Percentiles rank a stretch among this genome's conserved stretches.
These are phyloP conservation scores for Waitea zeae DNA, from an alignment of 1,284 basidiomycete species.

Conservation along the genomic window DNA sequence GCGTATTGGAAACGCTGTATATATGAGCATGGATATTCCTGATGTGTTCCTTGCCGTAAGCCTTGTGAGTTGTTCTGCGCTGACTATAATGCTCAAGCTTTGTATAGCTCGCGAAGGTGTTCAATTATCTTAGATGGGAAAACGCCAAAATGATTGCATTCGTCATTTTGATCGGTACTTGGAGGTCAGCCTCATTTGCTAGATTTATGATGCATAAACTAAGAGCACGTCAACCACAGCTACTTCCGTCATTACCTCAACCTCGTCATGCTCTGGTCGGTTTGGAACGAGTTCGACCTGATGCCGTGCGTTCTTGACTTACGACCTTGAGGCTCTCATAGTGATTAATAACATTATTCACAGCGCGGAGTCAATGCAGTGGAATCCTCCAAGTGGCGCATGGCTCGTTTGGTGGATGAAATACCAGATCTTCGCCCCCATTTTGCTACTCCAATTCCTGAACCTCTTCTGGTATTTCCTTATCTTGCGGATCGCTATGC, in stretches of 20 bases:
- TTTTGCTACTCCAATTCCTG: slow-evolving; percentile 62
- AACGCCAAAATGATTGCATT: slow-evolving; percentile 51
- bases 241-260: slow-evolving; percentile 97
- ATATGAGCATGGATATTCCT: slow-evolving; percentile 93
- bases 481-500: slow-evolving; percentile 50
- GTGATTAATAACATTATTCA: slow-evolving; percentile 1
- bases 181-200: too few relatives aligned
- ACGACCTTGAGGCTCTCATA: slow-evolving; percentile 2
- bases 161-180: slow-evolving; percentile 51
- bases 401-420: slow-evolving; percentile 71
- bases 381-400: slow-evolving; percentile 44
- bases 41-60: slow-evolving; percentile 78
- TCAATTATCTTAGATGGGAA: slow-evolving; percentile 72
- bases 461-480: slow-evolving; percentile 88
- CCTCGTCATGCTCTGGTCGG: slow-evolving; percentile 73
- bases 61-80: slow-evolving; percentile 5
- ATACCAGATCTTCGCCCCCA: slow-evolving; percentile 64
- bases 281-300: slow-evolving; percentile 68
- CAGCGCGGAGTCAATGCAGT: slow-evolving; percentile 41
- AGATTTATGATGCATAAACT: slow-evolving; percentile 4
- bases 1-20: slow-evolving; percentile 83
- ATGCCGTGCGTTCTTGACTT: slow-evolving; percentile 59
- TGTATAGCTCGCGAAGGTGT: slow-evolving; percentile 59
- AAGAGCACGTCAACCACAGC: too few relatives aligned
- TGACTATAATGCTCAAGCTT: slow-evolving; percentile 4